Conservation (phyloP, 495 filamentous ascomycete genomes). For the Penicillium taxi region DNA sequence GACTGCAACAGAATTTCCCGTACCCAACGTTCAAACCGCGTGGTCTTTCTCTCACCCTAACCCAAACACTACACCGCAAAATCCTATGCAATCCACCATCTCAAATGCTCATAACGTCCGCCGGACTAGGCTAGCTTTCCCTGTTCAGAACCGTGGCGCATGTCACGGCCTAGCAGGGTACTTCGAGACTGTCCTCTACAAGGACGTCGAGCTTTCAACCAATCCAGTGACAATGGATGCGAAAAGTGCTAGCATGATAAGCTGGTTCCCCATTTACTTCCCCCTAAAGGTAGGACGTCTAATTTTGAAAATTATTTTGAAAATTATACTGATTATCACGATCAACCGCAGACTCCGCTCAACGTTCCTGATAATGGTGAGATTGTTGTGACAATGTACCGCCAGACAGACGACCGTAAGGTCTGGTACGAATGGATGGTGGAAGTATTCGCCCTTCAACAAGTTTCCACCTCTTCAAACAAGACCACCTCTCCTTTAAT, state of each 20-base stretch:
- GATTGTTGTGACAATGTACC: constrained; percentile 86
- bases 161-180: constrained; percentile 91
- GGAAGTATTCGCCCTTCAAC: constrained; percentile 62
- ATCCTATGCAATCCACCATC: constrained; percentile 26
- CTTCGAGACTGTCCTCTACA: constrained; percentile 89
- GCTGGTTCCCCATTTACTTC: constrained; percentile 98
- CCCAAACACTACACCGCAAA: constrained; percentile 30
- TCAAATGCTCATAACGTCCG: constrained; percentile 85
- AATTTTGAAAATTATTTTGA: neutral
- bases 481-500: constrained; percentile 22
- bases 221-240: constrained; percentile 84
- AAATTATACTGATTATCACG: neutral
- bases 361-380: constrained; percentile 79
- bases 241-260: constrained; percentile 95
- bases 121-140: constrained; percentile 65
- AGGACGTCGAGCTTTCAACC: constrained; percentile 77
- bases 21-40: constrained; percentile 35
- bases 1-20: constrained; percentile 23
- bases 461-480: constrained; percentile 8
- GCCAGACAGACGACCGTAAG: constrained; percentile 87
- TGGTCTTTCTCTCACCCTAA: constrained; percentile 46
- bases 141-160: constrained; percentile 62
- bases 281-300: constrained; percentile 79
- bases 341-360: constrained; percentile 58
- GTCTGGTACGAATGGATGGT: constrained; percentile 99